phyloP scores from a whole-genome alignment of 2,329 filamentous ascomycete genomes.

The Chrysoporthe austroafricana region DNA sequence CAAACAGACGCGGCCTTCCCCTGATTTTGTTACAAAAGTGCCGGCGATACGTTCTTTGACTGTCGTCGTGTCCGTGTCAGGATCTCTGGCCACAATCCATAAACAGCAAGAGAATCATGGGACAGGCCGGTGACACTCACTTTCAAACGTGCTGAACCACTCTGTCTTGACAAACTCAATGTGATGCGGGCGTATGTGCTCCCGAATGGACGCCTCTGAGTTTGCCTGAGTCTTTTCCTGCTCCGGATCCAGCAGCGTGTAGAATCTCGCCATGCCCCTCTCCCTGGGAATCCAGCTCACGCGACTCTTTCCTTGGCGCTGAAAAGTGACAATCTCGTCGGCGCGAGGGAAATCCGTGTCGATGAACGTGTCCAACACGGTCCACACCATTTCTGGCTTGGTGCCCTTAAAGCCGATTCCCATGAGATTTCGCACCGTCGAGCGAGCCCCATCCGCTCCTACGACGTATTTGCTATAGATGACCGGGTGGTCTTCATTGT shows the following conservation, averaged over 20 bases:
- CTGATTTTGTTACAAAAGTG: constrained; percentile 44
- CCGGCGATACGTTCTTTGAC: constrained; percentile 47
- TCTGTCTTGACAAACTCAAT: constrained; percentile 49
- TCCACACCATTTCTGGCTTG: constrained; percentile 55
- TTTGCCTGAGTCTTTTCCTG: constrained; percentile 47
- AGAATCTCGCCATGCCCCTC: constrained; percentile 51
- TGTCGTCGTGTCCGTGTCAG: constrained; percentile 26
- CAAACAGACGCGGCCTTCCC: constrained; percentile 53
- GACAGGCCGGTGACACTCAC: constrained; percentile 34
- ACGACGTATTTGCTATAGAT: constrained; percentile 48
- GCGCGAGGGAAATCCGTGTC: constrained; percentile 53
- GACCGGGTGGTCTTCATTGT: constrained; percentile 1
- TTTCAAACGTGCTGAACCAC: constrained; percentile 55
- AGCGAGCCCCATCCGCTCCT: constrained; percentile 57
- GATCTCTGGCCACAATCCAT: not conserved
- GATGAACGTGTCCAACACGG: constrained; percentile 52
- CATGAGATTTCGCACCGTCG: constrained; percentile 47
- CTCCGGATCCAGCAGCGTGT: constrained; percentile 45
- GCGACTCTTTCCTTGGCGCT: constrained; percentile 4
- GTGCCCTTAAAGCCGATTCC: constrained; percentile 48
- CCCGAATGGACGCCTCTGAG: constrained; percentile 46
- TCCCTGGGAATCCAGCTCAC: constrained; percentile 48
- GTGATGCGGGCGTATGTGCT: constrained; percentile 48
- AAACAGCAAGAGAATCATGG: not conserved
- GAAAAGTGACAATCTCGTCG: constrained; percentile 51